Evolutionary conservation across 768 basidiomycete genomes (phyloP).

Genomic region (Hortiboletus flavorubellus): DNA sequence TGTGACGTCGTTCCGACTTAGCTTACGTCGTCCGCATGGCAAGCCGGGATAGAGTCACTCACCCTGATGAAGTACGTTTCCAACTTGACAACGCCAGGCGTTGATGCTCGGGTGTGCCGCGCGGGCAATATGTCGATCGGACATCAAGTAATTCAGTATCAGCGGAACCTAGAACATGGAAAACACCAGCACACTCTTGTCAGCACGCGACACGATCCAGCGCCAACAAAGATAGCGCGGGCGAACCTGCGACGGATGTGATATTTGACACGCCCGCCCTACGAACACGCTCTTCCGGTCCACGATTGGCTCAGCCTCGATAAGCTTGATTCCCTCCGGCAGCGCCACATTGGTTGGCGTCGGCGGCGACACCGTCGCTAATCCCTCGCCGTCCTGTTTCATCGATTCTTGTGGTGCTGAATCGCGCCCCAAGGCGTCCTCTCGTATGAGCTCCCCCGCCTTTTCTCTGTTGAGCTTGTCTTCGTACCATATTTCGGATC

Average conservation of each 20-base stretch:
- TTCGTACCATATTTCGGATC: slow-evolving; percentile 66
- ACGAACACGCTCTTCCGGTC: slow-evolving; percentile 87
- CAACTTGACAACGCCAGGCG: slow-evolving; percentile 76
- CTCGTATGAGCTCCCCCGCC: slow-evolving; percentile 53
- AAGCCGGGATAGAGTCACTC: slow-evolving; percentile 7
- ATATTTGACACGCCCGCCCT: slow-evolving; percentile 79
- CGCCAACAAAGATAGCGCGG: background rate
- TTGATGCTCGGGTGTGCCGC: slow-evolving; percentile 80
- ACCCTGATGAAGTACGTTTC: slow-evolving; percentile 74
- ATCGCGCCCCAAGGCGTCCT: slow-evolving; percentile 40
- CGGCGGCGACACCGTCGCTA: background rate
- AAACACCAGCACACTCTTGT: background rate
- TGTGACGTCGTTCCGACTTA: background rate
- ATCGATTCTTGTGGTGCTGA: slow-evolving; percentile 6
- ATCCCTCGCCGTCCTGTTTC: slow-evolving; percentile 6
- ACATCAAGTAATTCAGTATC: slow-evolving; percentile 62
- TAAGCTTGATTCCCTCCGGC: slow-evolving; percentile 63
- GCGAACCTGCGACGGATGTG: slow-evolving; percentile 69
- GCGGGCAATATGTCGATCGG: slow-evolving; percentile 68
- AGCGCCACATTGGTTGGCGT: slow-evolving; percentile 26
- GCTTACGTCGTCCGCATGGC: background rate
- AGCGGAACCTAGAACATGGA: slow-evolving; percentile 56
- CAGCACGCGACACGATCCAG: background rate
- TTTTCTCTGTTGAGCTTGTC: slow-evolving; percentile 57
- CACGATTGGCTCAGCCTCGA: slow-evolving; percentile 73